Base-by-base conservation (phyloP, 768 basidiomycete genomes). In the Leccinum obscurum region DNA sequence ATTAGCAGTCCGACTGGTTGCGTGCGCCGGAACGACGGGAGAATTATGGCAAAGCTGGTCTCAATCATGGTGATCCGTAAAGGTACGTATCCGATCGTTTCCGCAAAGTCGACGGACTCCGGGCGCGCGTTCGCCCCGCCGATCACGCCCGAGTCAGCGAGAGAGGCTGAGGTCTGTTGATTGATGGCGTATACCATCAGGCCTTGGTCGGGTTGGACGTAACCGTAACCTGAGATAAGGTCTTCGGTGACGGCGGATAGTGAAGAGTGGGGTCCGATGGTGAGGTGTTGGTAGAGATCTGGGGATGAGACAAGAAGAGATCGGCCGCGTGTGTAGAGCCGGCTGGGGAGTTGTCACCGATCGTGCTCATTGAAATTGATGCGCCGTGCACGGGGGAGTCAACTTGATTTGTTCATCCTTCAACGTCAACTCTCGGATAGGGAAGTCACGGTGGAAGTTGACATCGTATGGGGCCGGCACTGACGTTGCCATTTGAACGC, bases 21-120 rank as follows among this genome's bases (percentile, higher is more conserved):
- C 0, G 85, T 89, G 15, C 84, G 77, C 59, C 88, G 87, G 68
- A 86, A 90, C 1, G 67, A 69, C 1, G 86, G 84, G 1, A 85
- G 71, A 44, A 84, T 79, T 51, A 85, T 73, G 37, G 86, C 73
- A 62, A 76, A 78, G 9, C 83, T 85, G 35, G 89, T 78, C 64
- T 90, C 87, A 7, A 79, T 77, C 32, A 13, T 34, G 77, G 61
- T 10, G 75, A 78, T 4, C 81, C 74, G 62, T 83, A 79, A 54
- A 85, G 68, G 59, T 83, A 34, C 34, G 34, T 34, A 76, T 0
- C 81, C 84, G 9, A 87, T 78, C 7, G 77, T 72, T 0, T 85
- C 87, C 3, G 87, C 86, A 14, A 88, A 65, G 24, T 66, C 61
- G 20, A 55, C 49, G 11, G 57, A 39, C 9, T n/a, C n/a, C n/a